These are phyloP conservation scores for Ceriops zippeliana DNA, from an alignment of 345 rosid genomes.

Conservation along the genomic window DNA sequence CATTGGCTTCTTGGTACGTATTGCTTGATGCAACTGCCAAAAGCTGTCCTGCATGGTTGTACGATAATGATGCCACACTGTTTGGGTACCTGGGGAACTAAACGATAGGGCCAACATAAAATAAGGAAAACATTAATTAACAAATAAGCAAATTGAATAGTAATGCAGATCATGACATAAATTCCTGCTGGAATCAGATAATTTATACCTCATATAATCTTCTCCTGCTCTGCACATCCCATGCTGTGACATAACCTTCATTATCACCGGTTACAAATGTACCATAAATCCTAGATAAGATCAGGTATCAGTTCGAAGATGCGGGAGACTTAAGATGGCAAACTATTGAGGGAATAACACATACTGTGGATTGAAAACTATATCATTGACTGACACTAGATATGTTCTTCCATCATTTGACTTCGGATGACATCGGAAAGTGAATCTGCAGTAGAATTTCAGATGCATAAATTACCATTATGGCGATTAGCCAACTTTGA, in stretches of 20 bases:
- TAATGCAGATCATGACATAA: neutral
- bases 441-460: constrained; percentile 45
- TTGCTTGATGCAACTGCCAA: constrained; percentile 75
- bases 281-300: constrained; percentile 45
- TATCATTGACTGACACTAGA: constrained; percentile 58
- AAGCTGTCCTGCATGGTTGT: constrained; percentile 51
- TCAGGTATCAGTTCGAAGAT: constrained; percentile 9
- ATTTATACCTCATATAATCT: constrained; percentile 60
- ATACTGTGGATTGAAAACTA: constrained; percentile 62
- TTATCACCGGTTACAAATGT: constrained; percentile 73
- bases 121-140: neutral
- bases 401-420: constrained; percentile 53
- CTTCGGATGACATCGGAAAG: constrained; percentile 76
- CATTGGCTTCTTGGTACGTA: constrained; percentile 65
- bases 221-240: constrained; percentile 69
- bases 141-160: neutral
- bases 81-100: constrained; percentile 72
- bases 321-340: constrained; percentile 1
- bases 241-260: constrained; percentile 59
- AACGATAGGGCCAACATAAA: constrained; percentile 19
- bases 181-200: constrained; percentile 1
- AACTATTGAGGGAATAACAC: constrained; percentile 27
- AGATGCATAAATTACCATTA: neutral
- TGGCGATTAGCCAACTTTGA: neutral
- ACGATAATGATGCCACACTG: constrained; percentile 63